A percentile compares a stretch with the other conserved stretches of the same genome.
Conservation (phyloP, 345 rosid genomes). For the Gossypium anomalum region DNA sequence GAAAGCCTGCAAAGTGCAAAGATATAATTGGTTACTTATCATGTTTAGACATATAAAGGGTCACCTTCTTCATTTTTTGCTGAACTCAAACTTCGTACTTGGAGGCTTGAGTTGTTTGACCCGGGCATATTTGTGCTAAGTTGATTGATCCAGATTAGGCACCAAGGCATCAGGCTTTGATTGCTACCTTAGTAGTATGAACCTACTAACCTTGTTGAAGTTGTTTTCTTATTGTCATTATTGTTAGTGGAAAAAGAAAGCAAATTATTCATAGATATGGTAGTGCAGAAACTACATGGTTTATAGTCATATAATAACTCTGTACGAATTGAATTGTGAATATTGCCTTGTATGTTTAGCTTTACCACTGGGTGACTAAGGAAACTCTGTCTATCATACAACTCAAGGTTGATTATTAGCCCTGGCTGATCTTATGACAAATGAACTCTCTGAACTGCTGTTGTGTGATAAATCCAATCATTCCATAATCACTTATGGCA, state of each 20-base stretch:
- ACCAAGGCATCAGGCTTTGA: neutral
- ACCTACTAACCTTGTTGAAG: neutral
- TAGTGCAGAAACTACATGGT: neutral
- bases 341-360: neutral
- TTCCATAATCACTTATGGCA: neutral
- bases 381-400: neutral
- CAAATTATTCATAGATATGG: neutral
- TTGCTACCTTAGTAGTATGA: neutral
- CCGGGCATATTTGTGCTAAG: neutral
- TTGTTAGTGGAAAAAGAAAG: neutral
- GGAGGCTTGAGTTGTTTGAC: neutral
- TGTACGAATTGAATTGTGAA: conserved; percentile 6
- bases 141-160: neutral
- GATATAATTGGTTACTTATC: neutral
- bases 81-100: neutral
- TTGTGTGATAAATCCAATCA: neutral
- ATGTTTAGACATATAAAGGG: neutral
- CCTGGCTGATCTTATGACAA: neutral
- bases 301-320: neutral
- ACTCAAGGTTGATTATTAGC: neutral
- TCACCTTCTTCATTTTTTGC: neutral
- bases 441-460: neutral
- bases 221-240: neutral
- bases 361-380: neutral
- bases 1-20: neutral